phyloP scores from a whole-genome alignment of 306 rosid genomes.

The Medicago truncatula region MtrunA17r5.0-ANR NC_053043.1:10709501-10710000 shows the following conservation, averaged over 20 bases:
- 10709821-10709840: constrained; percentile 87
- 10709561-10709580: constrained; percentile 79
- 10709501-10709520: constrained; percentile 89
- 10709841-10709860: constrained; percentile 83
- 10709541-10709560: constrained; percentile 74
- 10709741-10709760: constrained; percentile 79
- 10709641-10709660: constrained; percentile 87
- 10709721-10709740: constrained; percentile 75
- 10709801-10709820: constrained; percentile 86
- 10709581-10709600: constrained; percentile 89
- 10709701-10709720: constrained; percentile 76
- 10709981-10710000: constrained; percentile 83
- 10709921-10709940: constrained; percentile 96
- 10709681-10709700: constrained; percentile 84
- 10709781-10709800: constrained; percentile 74
- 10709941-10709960: constrained; percentile 80
- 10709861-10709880: constrained; percentile 87
- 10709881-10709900: constrained; percentile 73
- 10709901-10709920: constrained; percentile 82
- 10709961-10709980: constrained; percentile 85
- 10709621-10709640: constrained; percentile 86
- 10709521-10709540: constrained; percentile 83
- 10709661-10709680: constrained; percentile 81
- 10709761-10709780: constrained; percentile 69
- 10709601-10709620: constrained; percentile 84